Evolutionary conservation across 352 stramenopile genomes (phyloP).

Genomic region (Discostella stelligera): DNA sequence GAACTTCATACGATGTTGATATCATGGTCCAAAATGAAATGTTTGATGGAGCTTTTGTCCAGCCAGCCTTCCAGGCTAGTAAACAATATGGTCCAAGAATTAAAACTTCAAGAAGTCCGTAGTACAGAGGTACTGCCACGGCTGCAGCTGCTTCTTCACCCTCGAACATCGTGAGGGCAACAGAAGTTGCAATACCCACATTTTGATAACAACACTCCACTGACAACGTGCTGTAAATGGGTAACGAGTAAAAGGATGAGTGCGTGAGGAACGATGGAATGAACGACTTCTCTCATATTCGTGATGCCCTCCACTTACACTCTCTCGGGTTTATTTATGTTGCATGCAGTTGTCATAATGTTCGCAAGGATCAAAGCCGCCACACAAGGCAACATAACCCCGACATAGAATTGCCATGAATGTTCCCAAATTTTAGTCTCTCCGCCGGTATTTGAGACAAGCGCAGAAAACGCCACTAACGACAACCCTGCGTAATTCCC

Average conservation of each 20-base stretch:
- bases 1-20: conserved; percentile 63
- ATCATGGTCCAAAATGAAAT: conserved; percentile 57
- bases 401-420: conserved; percentile 71
- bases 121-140: conserved; percentile 78
- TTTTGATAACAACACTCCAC: conserved; percentile 85
- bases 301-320: conserved; percentile 39
- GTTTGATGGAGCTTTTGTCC: conserved; percentile 76
- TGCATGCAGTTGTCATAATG: conserved; percentile 29
- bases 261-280: conserved; percentile 21
- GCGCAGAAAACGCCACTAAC: conserved; percentile 60
- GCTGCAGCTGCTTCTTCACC: conserved; percentile 59
- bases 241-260: background rate
- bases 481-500: conserved; percentile 63
- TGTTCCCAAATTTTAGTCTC: conserved; percentile 60
- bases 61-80: conserved; percentile 75
- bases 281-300: background rate
- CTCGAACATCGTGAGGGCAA: conserved; percentile 76
- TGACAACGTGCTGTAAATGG: conserved; percentile 53
- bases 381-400: conserved; percentile 57
- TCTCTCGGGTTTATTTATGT: conserved; percentile 54
- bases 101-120: conserved; percentile 70
- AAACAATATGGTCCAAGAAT: conserved; percentile 77
- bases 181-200: conserved; percentile 76
- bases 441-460: conserved; percentile 47
- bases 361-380: conserved; percentile 55